Conservation (phyloP, 352 stramenopile species). For the Phytophthora ramorum region DNA sequence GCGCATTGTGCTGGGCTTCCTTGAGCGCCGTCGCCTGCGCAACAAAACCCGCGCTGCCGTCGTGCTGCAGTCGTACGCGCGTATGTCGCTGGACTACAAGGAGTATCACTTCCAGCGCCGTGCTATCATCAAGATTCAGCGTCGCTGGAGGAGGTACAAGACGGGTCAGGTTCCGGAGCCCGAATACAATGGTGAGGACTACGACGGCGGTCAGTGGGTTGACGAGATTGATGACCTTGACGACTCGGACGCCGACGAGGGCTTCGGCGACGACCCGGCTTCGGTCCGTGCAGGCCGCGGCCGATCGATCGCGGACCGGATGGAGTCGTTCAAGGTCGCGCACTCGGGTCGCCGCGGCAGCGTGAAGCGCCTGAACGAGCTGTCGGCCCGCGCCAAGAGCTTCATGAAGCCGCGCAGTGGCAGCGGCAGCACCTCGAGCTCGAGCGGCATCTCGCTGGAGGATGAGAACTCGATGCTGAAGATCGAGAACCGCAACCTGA, state of each 20-base stretch:
- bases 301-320: constrained; percentile 65
- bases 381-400: constrained; percentile 74
- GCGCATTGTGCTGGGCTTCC: constrained; percentile 81
- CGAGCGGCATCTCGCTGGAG: constrained; percentile 73
- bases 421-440: constrained; percentile 74
- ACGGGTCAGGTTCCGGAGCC: constrained; percentile 35
- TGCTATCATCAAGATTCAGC: constrained; percentile 78
- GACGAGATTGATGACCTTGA: constrained; percentile 50
- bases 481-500: constrained; percentile 89
- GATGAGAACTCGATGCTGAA: constrained; percentile 90
- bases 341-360: constrained; percentile 54
- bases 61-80: constrained; percentile 81
- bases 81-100: constrained; percentile 78
- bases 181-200: constrained; percentile 50
- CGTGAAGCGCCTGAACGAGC: constrained; percentile 75
- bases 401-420: constrained; percentile 71
- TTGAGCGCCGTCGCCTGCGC: constrained; percentile 73
- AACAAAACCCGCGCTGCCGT: constrained; percentile 76
- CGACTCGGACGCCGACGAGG: constrained; percentile 59
- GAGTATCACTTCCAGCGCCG: constrained; percentile 78
- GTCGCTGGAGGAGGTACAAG: constrained; percentile 65
- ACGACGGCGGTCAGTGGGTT: constrained; percentile 53
- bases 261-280: constrained; percentile 54
- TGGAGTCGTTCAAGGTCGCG: constrained; percentile 66
- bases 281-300: constrained; percentile 40